phyloP scores from a whole-genome alignment of 2,329 filamentous ascomycete genomes.

The Xylaria sp. region DNA sequence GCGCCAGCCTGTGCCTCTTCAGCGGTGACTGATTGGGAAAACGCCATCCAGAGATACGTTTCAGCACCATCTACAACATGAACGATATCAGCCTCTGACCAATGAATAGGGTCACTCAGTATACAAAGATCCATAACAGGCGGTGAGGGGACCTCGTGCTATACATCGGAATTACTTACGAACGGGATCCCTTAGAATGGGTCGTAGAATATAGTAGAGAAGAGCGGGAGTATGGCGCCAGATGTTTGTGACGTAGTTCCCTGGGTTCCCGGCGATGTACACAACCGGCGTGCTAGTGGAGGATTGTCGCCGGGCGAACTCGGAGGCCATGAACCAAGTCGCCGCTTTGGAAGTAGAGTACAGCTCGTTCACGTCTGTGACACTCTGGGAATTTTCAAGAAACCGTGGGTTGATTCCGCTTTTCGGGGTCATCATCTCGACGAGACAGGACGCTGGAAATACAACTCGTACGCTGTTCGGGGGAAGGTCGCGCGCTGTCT shows the following conservation, averaged over 20 bases:
- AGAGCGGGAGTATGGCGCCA: constrained; percentile 22
- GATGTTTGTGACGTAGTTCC: constrained; percentile 29
- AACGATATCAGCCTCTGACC: background rate
- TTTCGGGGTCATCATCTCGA: constrained; percentile 30
- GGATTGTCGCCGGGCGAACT: constrained; percentile 28
- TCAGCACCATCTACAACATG: constrained; percentile 25
- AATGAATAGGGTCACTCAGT: background rate
- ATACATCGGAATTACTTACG: background rate
- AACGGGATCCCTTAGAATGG: background rate
- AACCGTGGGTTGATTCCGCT: constrained; percentile 28
- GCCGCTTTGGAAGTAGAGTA: constrained; percentile 31
- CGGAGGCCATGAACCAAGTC: constrained; percentile 34
- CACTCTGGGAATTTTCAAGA: constrained; percentile 14
- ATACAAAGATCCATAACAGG: background rate
- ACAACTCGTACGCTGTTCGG: constrained; percentile 30
- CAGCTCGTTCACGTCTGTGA: constrained; percentile 23
- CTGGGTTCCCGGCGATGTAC: constrained; percentile 29
- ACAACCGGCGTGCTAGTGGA: constrained; percentile 6
- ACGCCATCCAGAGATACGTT: constrained; percentile 36
- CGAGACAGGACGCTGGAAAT: constrained; percentile 32
- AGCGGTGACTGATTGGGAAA: constrained; percentile 29
- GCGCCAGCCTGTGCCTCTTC: constrained; percentile 28
- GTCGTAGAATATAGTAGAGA: constrained; percentile 7
- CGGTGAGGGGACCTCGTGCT: background rate
- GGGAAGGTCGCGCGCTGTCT: constrained; percentile 21